These are phyloP conservation scores for Porcisia hertigi DNA, from an alignment of 208 protist genomes.

Conservation along the genomic window DNA sequence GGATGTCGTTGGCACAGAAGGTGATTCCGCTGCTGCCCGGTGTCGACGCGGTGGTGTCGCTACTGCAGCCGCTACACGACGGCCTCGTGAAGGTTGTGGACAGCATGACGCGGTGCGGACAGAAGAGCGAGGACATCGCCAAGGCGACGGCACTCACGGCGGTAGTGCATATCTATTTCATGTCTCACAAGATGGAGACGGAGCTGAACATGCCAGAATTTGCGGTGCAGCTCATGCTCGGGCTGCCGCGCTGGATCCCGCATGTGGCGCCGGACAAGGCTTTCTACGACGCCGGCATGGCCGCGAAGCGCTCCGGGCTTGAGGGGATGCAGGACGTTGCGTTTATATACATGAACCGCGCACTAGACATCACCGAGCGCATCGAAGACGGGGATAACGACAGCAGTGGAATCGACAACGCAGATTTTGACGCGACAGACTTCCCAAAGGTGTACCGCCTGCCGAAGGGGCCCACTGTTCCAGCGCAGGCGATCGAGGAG, in stretches of 20 bases:
- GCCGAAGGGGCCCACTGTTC: slow-evolving; percentile 54
- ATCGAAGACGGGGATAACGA: slow-evolving; percentile 91
- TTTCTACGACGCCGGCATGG: slow-evolving; percentile 96
- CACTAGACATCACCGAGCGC: slow-evolving; percentile 93
- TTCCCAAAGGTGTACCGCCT: slow-evolving; percentile 88
- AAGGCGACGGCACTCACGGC: slow-evolving; percentile 67
- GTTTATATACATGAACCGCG: slow-evolving; percentile 96
- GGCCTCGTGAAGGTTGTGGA: slow-evolving; percentile 66
- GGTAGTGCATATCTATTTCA: slow-evolving; percentile 87
- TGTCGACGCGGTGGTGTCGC: slow-evolving; percentile 24
- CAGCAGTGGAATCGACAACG: slow-evolving; percentile 84
- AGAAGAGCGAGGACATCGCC: slow-evolving; percentile 81
- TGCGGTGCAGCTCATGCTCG: slow-evolving; percentile 85
- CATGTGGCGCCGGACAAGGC: slow-evolving; percentile 94
- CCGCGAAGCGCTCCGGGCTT: slow-evolving; percentile 61
- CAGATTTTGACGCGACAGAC: slow-evolving; percentile 88
- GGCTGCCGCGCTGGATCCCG: slow-evolving; percentile 92
- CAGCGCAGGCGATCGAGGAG: slow-evolving; percentile 66
- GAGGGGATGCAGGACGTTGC: slow-evolving; percentile 69
- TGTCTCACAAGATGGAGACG: slow-evolving; percentile 51
- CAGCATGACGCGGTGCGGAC: slow-evolving; percentile 78
- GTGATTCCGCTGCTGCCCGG: slow-evolving; percentile 49
- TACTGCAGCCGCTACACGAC: slow-evolving; percentile 57
- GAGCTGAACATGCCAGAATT: slow-evolving; percentile 75
- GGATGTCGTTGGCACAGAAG: slow-evolving; percentile 66